phyloP scores from a whole-genome alignment of 169 alveolate genomes.

The Babesia bovis region DNA sequence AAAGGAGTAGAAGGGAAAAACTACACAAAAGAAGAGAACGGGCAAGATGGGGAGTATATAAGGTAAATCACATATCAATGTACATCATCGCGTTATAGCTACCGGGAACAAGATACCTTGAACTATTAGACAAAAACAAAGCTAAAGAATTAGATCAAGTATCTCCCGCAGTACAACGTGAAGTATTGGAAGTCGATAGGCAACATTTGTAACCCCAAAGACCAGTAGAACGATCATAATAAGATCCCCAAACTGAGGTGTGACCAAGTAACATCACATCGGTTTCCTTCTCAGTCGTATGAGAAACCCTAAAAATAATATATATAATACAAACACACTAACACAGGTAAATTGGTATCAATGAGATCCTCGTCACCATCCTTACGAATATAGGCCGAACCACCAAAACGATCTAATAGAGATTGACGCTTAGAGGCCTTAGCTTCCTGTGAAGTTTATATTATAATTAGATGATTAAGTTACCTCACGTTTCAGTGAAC shows the following conservation, averaged over 20 bases:
- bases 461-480: background rate
- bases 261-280: slow-evolving; percentile 80
- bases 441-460: background rate
- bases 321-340: slow-evolving; percentile 7
- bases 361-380: background rate
- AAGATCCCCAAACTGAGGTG: slow-evolving; percentile 86
- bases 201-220: slow-evolving; percentile 90
- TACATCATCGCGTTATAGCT: slow-evolving; percentile 7
- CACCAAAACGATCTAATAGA: slow-evolving; percentile 62
- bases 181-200: slow-evolving; percentile 16
- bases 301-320: slow-evolving; percentile 20
- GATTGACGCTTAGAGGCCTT: slow-evolving; percentile 62
- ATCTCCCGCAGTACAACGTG: background rate
- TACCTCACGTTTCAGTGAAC: slow-evolving; percentile 62
- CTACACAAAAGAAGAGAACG: slow-evolving; percentile 61
- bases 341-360: background rate
- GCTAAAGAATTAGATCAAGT: background rate
- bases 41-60: slow-evolving; percentile 71
- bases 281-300: slow-evolving; percentile 77
- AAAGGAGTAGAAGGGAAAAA: slow-evolving; percentile 65
- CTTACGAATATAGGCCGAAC: slow-evolving; percentile 41
- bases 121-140: slow-evolving; percentile 23
- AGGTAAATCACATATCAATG: slow-evolving; percentile 19
- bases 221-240: slow-evolving; percentile 73
- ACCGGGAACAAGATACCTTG: slow-evolving; percentile 55